These are phyloP conservation scores for Scheffersomyces insectosa DNA, from an alignment of 1,139 yeast genomes.

Conservation along the genomic window DNA sequence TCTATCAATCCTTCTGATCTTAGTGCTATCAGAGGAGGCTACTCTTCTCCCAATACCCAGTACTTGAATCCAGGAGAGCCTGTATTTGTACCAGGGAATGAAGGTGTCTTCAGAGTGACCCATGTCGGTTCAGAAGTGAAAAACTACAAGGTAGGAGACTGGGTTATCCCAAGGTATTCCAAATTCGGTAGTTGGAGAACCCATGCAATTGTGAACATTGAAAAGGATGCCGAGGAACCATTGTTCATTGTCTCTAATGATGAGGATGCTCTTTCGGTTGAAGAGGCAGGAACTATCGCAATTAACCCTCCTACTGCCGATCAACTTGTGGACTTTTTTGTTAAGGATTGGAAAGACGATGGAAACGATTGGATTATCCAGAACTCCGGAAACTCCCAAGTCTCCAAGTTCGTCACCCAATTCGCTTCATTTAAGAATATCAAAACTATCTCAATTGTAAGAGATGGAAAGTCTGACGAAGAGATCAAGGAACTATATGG, in stretches of 20 bases:
- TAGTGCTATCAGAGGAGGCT: slow-evolving; percentile 42
- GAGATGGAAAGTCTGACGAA: slow-evolving; percentile 31
- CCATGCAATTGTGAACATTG: slow-evolving; percentile 22
- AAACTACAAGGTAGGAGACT: slow-evolving; percentile 26
- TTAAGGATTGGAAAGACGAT: slow-evolving; percentile 24
- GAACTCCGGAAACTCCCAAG: slow-evolving; percentile 39
- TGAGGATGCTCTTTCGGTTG: slow-evolving; percentile 16
- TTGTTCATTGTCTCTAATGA: slow-evolving; percentile 20
- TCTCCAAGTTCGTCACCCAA: slow-evolving; percentile 31
- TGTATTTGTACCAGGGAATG: slow-evolving; percentile 41
- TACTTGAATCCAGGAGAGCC: slow-evolving; percentile 33
- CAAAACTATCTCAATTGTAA: slow-evolving; percentile 30
- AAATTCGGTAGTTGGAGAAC: slow-evolving; percentile 42
- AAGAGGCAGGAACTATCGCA: slow-evolving; percentile 35
- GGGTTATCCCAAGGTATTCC: slow-evolving; percentile 30
- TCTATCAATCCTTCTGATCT: slow-evolving; percentile 43
- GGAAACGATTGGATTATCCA: slow-evolving; percentile 36
- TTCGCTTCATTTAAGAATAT: slow-evolving; percentile 24
- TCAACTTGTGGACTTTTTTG: slow-evolving; percentile 28
- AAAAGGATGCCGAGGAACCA: slow-evolving; percentile 19
- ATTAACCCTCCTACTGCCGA: slow-evolving; percentile 39
- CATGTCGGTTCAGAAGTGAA: slow-evolving; percentile 23
- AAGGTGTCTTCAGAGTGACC: slow-evolving; percentile 30
- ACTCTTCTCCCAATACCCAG: slow-evolving; percentile 40
- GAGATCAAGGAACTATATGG: slow-evolving; percentile 21